Evolutionary conservation across 345 rosid genomes (phyloP), one percentile per base, ranked within the genome.

Genomic region (Linum usitatissimum): DNA sequence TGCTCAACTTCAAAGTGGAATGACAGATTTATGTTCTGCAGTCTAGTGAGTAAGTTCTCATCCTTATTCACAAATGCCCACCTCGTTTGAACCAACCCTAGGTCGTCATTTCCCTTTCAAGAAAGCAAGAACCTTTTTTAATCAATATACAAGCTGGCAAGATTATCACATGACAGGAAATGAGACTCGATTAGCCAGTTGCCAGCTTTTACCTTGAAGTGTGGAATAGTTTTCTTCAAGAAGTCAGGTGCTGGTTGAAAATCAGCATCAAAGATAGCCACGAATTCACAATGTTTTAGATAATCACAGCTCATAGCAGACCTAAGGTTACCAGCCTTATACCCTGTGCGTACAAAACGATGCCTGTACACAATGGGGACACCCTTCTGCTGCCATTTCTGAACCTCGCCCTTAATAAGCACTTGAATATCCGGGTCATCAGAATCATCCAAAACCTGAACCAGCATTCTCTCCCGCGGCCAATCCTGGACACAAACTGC

Each of bases 311-410:
- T 71, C 89, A 87, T 85, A 13, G 95, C 91, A 5, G 95, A 88
- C 67, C 83, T 88, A 66, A 88, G 96, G 78, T 88, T 88, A 61
- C 96, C 96, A 64, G 96, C 96, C 78, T 88, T 88, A 57, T 88
- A 88, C 68, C 91, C 96, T 3, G 91, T 88, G 72, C 96, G 77
- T 63, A 82, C 72, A 69, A 79, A 66, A 4, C 96, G 89, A 70
- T 85, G 96, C 56, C 83, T 66, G 65, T 88, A 88, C 65, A 82
- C 72, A 71, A 88, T 85, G 75, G 79, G 79, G 64, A 88, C 62
- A 58, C 87, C 91, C 77, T 70, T 82, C 66, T 85, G 90, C 55
- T 70, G 82, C 96, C 91, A 88, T 64, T 71, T 78, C 17, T 73
- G 42, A 66, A 85, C 89, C 70, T 88, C 90, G 55, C 69, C 83